A percentile compares a stretch with the other conserved stretches of the same genome.
Evolutionary conservation across 2,329 filamentous ascomycete genomes (phyloP).

Genomic region (Epichloe sp.): DNA sequence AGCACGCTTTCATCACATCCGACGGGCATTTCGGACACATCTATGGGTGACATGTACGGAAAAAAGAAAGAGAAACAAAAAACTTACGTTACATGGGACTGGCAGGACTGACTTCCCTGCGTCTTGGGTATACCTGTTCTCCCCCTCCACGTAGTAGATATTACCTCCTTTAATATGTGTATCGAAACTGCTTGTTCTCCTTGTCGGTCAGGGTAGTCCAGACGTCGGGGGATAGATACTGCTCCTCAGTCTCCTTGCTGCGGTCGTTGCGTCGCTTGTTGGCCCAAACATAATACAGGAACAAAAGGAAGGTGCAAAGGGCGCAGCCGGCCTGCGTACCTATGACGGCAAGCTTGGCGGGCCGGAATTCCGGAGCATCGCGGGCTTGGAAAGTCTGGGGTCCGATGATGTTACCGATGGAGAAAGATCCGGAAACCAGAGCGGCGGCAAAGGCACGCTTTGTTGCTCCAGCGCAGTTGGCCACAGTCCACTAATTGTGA

Average conservation of each 20-base stretch:
- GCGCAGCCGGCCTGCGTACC: constrained; percentile 33
- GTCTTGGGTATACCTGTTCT: background rate
- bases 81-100: background rate
- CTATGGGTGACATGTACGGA: background rate
- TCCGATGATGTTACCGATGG: constrained; percentile 42
- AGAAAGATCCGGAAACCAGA: constrained; percentile 36
- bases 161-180: constrained; percentile 25
- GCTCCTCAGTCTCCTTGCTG: constrained; percentile 24
- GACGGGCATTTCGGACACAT: background rate
- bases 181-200: constrained; percentile 44
- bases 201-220: constrained; percentile 41
- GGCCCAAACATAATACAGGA: constrained; percentile 37
- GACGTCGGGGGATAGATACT: constrained; percentile 26
- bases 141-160: background rate
- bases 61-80: background rate
- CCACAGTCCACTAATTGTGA: constrained; percentile 28
- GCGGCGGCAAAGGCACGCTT: constrained; percentile 38
- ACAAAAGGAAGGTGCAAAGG: constrained; percentile 28
- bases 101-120: background rate
- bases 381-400: constrained; percentile 40
- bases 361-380: constrained; percentile 38
- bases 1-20: background rate
- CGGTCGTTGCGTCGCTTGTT: constrained; percentile 25
- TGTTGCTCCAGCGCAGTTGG: constrained; percentile 38
- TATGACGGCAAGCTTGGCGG: constrained; percentile 42